Percentiles rank a stretch among this genome's conserved stretches.
phyloP scores from a whole-genome alignment of 192 early-diverging fungal genomes.

The Linnemannia exigua region DNA sequence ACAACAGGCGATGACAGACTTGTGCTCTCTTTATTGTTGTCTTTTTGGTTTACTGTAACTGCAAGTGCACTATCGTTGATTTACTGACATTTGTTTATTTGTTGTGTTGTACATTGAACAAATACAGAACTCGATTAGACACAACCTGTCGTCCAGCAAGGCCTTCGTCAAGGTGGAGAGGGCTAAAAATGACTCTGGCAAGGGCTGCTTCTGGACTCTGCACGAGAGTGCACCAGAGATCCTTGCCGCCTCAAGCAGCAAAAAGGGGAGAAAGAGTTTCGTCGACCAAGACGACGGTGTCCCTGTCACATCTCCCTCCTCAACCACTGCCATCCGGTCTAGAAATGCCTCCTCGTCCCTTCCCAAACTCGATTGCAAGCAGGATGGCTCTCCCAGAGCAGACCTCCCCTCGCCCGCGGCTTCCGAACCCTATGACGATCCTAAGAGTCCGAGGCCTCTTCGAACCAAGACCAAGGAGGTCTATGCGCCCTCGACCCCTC shows the following conservation, averaged over 20 bases:
- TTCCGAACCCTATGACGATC: slow-evolving; percentile 35
- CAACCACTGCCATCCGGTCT: background rate
- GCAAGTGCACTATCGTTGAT: background rate
- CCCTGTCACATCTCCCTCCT: background rate
- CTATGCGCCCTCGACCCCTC: slow-evolving; percentile 41
- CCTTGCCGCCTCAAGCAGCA: slow-evolving; percentile 57
- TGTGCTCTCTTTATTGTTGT: background rate
- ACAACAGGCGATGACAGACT: background rate
- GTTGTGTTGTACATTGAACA: background rate
- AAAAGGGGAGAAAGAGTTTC: slow-evolving; percentile 37
- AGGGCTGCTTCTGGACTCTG: slow-evolving; percentile 80
- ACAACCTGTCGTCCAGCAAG: slow-evolving; percentile 90
- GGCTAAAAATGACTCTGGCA: slow-evolving; percentile 71
- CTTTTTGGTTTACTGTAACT: slow-evolving; percentile 3
- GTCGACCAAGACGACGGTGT: background rate
- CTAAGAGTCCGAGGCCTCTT: slow-evolving; percentile 25
- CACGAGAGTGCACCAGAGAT: slow-evolving; percentile 3
- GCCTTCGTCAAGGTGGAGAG: slow-evolving; percentile 83
- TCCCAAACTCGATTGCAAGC: slow-evolving; percentile 19
- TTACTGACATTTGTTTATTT: slow-evolving; percentile 1
- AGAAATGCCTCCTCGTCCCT: background rate
- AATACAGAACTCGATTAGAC: slow-evolving; percentile 90
- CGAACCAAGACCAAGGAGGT: slow-evolving; percentile 40
- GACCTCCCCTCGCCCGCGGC: slow-evolving; percentile 37
- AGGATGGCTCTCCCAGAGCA: background rate